Evolutionary conservation across 148 eudicot genomes (phyloP), one percentile per base, ranked within the genome.

Genomic region (Mesembryanthemum crystallinum): DNA sequence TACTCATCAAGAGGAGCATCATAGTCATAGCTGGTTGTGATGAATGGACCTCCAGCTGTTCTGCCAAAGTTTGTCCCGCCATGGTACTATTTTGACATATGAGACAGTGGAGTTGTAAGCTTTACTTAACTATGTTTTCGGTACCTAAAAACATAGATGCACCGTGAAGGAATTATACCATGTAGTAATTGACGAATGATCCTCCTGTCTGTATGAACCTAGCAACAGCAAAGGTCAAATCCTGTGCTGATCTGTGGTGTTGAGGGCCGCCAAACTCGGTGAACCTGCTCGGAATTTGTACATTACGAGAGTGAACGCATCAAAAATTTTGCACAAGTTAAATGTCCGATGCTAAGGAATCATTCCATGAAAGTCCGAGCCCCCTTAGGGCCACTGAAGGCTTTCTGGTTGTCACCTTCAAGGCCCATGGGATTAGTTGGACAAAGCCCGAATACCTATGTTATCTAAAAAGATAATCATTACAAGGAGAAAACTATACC

Each of bases 1-100:
- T 89, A 93, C 86, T 93, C 98, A 76, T 93, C 98, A 66, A 93
- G 87, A 60, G 98, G 98, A 81, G 98, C 96, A 82, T 93, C 91
- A 69, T 93, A 93, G 83, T 93, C 98, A 66, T 93, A 93, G 86
- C 91, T 91, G 54, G 98, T 93, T n/a, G 92, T 88, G 66, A 93
- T 81, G 78, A 93, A 93, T 47, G 98, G 98, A 67, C 98, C 98
- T 54, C 98, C 98, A 49, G 98, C 91, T 27, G 97, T 83, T 57
- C 97, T 86, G 32, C 97, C 98, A 24, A 93, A 93, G 76, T 93
- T 93, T 25, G 98, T 93, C 71, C 98, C 98, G 29, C 98, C 98
- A 69, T 93, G 98, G 76, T 87, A 93, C 98, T 93, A 76, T 78
- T n/a, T 82, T 60, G 63, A 78, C 67, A 74, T 15, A 49, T 43